These are phyloP conservation scores for Vickermania spadyakhi DNA, from an alignment of 208 protist species.

Conservation along the genomic window DNA sequence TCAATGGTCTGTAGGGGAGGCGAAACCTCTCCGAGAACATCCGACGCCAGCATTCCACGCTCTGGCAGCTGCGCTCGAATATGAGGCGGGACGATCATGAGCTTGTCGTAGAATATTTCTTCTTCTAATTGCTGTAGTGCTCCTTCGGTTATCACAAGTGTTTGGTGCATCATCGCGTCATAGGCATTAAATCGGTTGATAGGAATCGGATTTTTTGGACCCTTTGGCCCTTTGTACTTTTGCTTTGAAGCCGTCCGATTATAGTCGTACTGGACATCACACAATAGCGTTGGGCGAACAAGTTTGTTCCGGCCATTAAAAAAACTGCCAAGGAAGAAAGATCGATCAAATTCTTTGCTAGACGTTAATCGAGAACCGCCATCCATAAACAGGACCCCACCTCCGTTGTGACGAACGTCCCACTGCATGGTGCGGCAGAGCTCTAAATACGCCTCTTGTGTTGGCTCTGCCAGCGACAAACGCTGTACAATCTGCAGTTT, in stretches of 20 bases:
- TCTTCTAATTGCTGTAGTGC: constrained; percentile 83
- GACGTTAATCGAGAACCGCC: constrained; percentile 81
- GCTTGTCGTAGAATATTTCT: constrained; percentile 81
- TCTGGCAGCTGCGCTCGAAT: constrained; percentile 83
- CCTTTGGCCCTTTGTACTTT: constrained; percentile 70
- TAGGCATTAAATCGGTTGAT: constrained; percentile 89
- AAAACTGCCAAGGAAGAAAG: constrained; percentile 89
- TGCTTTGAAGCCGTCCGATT: constrained; percentile 72
- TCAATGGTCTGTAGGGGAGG: constrained; percentile 65
- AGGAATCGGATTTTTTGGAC: constrained; percentile 86
- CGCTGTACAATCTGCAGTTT: constrained; percentile 80
- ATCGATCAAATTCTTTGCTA: constrained; percentile 75
- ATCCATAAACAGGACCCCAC: constrained; percentile 88
- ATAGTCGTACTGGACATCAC: constrained; percentile 84
- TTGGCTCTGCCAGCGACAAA: constrained; percentile 71
- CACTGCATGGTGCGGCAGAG: constrained; percentile 80
- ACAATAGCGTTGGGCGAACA: constrained; percentile 78
- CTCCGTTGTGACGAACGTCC: constrained; percentile 85
- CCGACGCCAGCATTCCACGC: constrained; percentile 52
- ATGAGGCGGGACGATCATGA: constrained; percentile 77
- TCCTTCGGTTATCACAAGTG: constrained; percentile 83
- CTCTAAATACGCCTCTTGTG: constrained; percentile 65
- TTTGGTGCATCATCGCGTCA: constrained; percentile 76
- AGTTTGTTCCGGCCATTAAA: constrained; percentile 88
- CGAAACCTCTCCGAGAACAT: constrained; percentile 57